Evolutionary conservation across 345 rosid species (phyloP).

Genomic region (Moringa oleifera): DNA sequence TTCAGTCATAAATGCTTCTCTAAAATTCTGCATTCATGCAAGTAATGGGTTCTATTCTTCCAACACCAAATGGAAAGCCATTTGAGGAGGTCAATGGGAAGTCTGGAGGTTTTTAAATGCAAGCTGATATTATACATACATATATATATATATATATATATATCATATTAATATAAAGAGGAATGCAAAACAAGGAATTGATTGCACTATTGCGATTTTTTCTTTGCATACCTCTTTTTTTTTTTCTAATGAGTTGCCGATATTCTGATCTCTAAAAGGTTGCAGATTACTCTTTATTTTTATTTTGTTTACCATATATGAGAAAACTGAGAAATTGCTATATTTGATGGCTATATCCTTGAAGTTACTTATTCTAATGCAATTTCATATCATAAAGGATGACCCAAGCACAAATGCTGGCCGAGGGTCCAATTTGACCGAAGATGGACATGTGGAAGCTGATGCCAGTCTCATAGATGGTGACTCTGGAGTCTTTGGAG

Average conservation of each 20-base stretch:
- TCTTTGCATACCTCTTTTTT: too few relatives aligned
- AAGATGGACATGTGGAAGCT: conserved; percentile 87
- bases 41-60: too few relatives aligned
- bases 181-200: too few relatives aligned
- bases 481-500: conserved; percentile 78
- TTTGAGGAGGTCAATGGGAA: background rate
- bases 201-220: background rate
- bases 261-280: too few relatives aligned
- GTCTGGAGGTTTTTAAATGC: background rate
- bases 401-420: conserved; percentile 94
- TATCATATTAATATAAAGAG: too few relatives aligned
- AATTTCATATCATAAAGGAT: conserved; percentile 36
- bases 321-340: background rate
- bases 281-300: too few relatives aligned
- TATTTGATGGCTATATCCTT: background rate
- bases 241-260: too few relatives aligned
- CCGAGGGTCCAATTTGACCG: conserved; percentile 90
- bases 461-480: conserved; percentile 98
- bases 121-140: too few relatives aligned
- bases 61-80: background rate
- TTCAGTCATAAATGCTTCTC: too few relatives aligned
- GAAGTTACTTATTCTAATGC: background rate
- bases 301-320: background rate
- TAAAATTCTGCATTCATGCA: background rate
- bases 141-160: too few relatives aligned